Evolutionary conservation across 805 yeast species (phyloP), one percentile per base, ranked within the genome.

Genomic region (Ogataea zsoltii): DNA sequence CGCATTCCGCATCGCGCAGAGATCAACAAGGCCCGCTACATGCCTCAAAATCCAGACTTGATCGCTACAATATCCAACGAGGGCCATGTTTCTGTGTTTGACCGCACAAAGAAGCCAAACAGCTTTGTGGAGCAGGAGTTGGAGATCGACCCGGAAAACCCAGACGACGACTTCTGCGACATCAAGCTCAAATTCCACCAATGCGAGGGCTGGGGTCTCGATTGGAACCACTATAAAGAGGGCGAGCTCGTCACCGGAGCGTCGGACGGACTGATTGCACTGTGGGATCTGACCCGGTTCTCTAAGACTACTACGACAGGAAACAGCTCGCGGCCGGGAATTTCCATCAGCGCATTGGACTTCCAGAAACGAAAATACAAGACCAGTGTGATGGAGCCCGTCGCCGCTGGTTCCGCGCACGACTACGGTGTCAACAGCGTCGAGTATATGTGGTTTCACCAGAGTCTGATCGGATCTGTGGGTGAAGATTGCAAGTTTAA

Each of bases 31-130:
- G 82, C 86, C 0, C 72, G 84, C 30, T 79, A 77, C 56, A 79
- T 87, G 82, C 96, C 96, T 0, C 92, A 85, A 54, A 91, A 91
- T 57, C 94, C 94, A 1, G 94, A 90, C 57, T 58, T 91, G 4
- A 72, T 91, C 4, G 88, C 91, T 2, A 77, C 89, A 15, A 79
- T 82, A 9, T 80, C 86, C 34, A 79, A 84, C 33, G 62, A 68
- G 26, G 97, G 97, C 1, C 69, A 75, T 12, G 70, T 84, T 11
- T 79, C 75, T 41, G 66, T 91, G 3, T 88, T 83, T 63, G 96
- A 91, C 63, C 74, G 94, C 54, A 90, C 97, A 0, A 89, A 88
- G 61, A 96, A 88, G 62, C 75, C 89, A 12, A 65, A 62, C 40
- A 58, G 49, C 28, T 64, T 48, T 33, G 44, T 44, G 4, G 85